These are phyloP conservation scores for Candida peoriensis DNA, from an alignment of 805 yeast genomes.

Conservation along the genomic window DNA sequence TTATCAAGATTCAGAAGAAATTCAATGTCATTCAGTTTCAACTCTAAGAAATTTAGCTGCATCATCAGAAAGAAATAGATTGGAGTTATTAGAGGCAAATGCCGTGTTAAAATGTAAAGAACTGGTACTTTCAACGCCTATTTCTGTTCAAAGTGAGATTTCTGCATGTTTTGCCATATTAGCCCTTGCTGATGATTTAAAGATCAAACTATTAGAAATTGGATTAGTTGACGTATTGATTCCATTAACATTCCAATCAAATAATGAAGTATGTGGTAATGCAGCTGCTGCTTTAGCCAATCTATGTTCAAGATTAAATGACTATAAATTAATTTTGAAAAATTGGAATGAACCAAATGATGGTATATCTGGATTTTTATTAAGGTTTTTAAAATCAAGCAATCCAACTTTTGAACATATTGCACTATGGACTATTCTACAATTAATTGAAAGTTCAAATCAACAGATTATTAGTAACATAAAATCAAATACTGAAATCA, in stretches of 20 bases:
- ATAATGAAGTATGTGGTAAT: conserved; percentile 96
- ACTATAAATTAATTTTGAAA: conserved; percentile 71
- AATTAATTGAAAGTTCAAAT: conserved; percentile 84
- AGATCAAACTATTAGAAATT: conserved; percentile 73
- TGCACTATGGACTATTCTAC: conserved; percentile 95
- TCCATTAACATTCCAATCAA: conserved; percentile 82
- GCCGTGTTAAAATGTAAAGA: conserved; percentile 92
- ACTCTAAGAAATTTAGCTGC: conserved; percentile 96
- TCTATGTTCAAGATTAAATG: conserved; percentile 83
- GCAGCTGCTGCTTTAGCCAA: conserved; percentile 98
- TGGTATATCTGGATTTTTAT: conserved; percentile 81
- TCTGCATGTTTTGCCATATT: conserved; percentile 96
- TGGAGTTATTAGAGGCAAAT: conserved; percentile 89
- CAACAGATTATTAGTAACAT: conserved; percentile 49
- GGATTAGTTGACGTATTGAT: conserved; percentile 84
- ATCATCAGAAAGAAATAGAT: conserved; percentile 85
- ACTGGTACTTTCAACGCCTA: conserved; percentile 79
- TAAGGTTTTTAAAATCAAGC: conserved; percentile 71
- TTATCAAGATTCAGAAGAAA: conserved; percentile 86
- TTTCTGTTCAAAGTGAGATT: conserved; percentile 91
- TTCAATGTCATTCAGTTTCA: conserved; percentile 97
- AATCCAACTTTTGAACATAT: conserved; percentile 97
- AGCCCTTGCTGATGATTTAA: conserved; percentile 93
- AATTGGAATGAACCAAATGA: conserved; percentile 78
- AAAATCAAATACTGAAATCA: conserved; percentile 48